phyloP scores from a whole-genome alignment of 176 grass and related monocot genomes.

The Oryza longistaminata region DNA sequence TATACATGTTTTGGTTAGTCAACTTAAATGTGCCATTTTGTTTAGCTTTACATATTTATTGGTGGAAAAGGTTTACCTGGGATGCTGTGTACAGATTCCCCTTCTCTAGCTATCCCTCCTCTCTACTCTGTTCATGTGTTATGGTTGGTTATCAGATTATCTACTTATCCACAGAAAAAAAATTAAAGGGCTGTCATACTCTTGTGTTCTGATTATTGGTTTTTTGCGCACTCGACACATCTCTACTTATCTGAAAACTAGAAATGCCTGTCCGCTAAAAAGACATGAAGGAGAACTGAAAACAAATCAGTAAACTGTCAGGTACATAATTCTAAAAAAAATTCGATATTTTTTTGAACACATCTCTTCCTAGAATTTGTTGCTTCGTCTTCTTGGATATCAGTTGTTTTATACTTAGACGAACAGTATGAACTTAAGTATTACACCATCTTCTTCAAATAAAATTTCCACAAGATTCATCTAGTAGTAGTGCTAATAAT shows the following conservation, averaged over 20 bases:
- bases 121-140: conserved; percentile 3
- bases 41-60: neutral
- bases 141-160: neutral
- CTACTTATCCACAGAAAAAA: neutral
- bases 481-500: conserved; percentile 22
- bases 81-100: conserved; percentile 26
- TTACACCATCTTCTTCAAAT: neutral
- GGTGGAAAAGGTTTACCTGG: neutral
- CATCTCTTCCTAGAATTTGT: neutral
- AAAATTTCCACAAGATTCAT: conserved; percentile 21
- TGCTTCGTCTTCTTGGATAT: neutral
- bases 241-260: too few species aligned
- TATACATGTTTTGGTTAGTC: conserved; percentile 24
- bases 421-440: neutral
- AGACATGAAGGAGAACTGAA: neutral
- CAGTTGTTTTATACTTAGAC: neutral
- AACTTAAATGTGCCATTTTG: neutral
- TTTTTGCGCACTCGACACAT: too few species aligned
- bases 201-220: neutral
- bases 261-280: neutral
- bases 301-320: neutral
- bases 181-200: neutral
- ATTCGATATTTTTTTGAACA: too few species aligned
- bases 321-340: neutral
- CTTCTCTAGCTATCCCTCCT: neutral